Evolutionary conservation across 192 early-diverging fungal species (phyloP).

Genomic region (Obelidium mucronatum): DNA sequence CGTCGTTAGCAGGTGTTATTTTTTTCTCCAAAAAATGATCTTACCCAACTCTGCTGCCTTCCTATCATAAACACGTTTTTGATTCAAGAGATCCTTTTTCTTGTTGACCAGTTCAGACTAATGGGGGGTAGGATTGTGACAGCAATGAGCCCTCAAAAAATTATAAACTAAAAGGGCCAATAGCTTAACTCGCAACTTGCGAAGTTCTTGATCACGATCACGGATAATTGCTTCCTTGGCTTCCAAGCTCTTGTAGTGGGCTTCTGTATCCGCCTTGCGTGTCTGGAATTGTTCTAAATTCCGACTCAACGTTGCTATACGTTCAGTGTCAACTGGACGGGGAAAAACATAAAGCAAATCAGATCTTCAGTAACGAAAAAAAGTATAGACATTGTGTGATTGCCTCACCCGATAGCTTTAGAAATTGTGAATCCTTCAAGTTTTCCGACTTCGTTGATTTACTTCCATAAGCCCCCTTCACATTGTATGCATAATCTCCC

Average conservation of each 20-base stretch:
- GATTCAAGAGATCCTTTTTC: slow-evolving; percentile 45
- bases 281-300: slow-evolving; percentile 44
- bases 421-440: slow-evolving; percentile 10
- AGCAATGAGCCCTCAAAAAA: neutral
- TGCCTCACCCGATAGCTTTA: slow-evolving; percentile 24
- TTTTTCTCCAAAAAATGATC: slow-evolving; percentile 1
- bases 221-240: slow-evolving; percentile 42
- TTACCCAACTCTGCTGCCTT: slow-evolving; percentile 46
- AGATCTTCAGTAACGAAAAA: neutral
- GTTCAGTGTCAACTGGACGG: slow-evolving; percentile 53
- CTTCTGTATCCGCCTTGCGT: slow-evolving; percentile 34
- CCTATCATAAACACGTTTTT: slow-evolving; percentile 42
- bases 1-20: neutral
- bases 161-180: neutral
- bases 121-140: slow-evolving; percentile 3
- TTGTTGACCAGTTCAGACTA: slow-evolving; percentile 35
- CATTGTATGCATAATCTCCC: slow-evolving; percentile 27
- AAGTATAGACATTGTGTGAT: neutral
- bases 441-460: slow-evolving; percentile 25
- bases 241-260: slow-evolving; percentile 39
- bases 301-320: slow-evolving; percentile 33
- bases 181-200: slow-evolving; percentile 48
- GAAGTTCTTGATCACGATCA: slow-evolving; percentile 45
- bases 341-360: neutral
- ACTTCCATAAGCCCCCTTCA: slow-evolving; percentile 45